Evolutionary conservation across 2,329 filamentous ascomycete species (phyloP), one percentile per base, ranked within the genome.

Genomic region (Fusarium nurragi): DNA sequence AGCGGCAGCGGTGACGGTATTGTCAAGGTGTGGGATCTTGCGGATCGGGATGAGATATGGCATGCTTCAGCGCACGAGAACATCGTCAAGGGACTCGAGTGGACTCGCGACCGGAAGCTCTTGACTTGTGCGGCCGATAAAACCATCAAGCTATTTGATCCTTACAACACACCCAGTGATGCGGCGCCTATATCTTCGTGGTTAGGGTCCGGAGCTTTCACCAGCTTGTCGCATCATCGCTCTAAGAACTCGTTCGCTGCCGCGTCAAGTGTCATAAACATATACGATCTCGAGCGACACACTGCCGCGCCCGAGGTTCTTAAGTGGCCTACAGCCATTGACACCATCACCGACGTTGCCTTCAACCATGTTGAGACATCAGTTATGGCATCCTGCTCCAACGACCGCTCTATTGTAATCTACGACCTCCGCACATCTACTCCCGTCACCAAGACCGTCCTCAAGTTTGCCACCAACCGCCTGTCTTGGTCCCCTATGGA

Each of bases 331-430:
- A 95, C 91, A 6, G 88, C 90, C 11, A 89, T 92, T 57, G 95
- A 97, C 77, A 98, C 95, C 5, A 95, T 98, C 77, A 97, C 88
- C 39, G 86, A 90, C 13, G 86, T 97, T 56, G 86, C 91, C 38
- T 97, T 98, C 81, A 99, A 98, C 79, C 90, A 96, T 75, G 91
- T 92, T 34, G 95, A 99, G 80, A 97, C 94, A 1, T 96, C 92
- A 0, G 87, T 99, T 39, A 82, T 99, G 26, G 95, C 89, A 9
- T 95, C 93, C 0, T 90, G 90, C 61, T 93, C 91, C 32, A 91
- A 89, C 11, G 95, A 99, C 75, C 88, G 94, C 64, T 92, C 90
- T 25, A 81, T 99, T 60, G 89, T 97, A 38, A 85, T 99, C 61
- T 98, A 97, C 78, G 95, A 99, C 75, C 84, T 98, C 41, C 89